Evolutionary conservation across 495 filamentous ascomycete genomes (phyloP), one percentile per base, ranked within the genome.

Genomic region (Aspergillus ostianus): DNA sequence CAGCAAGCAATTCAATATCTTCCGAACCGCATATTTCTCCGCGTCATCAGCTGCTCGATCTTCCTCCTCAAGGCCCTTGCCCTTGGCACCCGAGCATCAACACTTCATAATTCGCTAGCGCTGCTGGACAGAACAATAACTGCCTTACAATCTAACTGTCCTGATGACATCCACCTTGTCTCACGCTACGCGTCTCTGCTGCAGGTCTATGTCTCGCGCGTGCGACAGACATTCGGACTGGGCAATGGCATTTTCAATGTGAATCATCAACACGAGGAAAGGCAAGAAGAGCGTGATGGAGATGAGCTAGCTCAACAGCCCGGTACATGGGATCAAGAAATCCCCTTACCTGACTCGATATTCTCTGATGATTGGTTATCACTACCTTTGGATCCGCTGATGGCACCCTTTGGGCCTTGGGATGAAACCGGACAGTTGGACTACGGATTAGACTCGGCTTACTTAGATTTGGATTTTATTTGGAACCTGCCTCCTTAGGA

Each of bases 21-120:
- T 6, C 76, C 74, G 0, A 68, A 77, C 52, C 67, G 76, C 2
- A 63, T 73, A 21, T 70, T 77, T 48, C 67, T 73, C 3, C 69
- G 74, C 23, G 73, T 73, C n/a, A 75, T 71, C 10, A 73, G 69
- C 13, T 67, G 70, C 4, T 73, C 72, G 0, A 73, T 79, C 54
- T 79, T 73, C 48, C 61, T 77, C 1, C 66, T 79, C 50, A 79
- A 79, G 64, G 70, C 73, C 9, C 59, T 79, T 15, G 71, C 69
- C 36, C 58, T 79, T 5, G 76, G 76, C 2, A 67, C 67, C 2
- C 65, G 67, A 27, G 73, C 68, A 32, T 56, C 64, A 6, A 70
- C 75, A 55, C 58, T 78, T 17, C 63, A 71, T 44, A 64, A 68
- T 5, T 69, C 72, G 6, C 62, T 78, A 4, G 63, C 68, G 20